These are phyloP conservation scores for Pseudozyma sp. DNA, from an alignment of 1,284 basidiomycete species.

Conservation along the genomic window DNA sequence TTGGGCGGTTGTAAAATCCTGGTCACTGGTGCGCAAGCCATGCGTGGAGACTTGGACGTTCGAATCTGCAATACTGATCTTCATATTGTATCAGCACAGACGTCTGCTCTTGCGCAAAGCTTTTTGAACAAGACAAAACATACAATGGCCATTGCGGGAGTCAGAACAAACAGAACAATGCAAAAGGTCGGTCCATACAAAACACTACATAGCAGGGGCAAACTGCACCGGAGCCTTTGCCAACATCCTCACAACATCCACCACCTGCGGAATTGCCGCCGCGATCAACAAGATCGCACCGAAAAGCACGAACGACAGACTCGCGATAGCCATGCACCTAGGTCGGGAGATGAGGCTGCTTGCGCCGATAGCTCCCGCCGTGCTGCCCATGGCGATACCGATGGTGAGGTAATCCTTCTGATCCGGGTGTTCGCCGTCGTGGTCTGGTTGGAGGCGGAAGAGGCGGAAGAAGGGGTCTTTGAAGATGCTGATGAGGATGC, in stretches of 20 bases:
- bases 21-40: too few species aligned
- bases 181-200: too few species aligned
- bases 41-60: too few species aligned
- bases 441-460: constrained; percentile 37
- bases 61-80: too few species aligned
- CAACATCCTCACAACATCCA: constrained; percentile 28
- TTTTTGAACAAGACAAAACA: too few species aligned
- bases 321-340: constrained; percentile 57
- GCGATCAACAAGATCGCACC: constrained; percentile 56
- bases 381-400: constrained; percentile 59
- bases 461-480: constrained; percentile 59
- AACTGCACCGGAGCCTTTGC: constrained; percentile 18
- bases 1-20: too few species aligned
- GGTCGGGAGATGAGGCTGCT: constrained; percentile 51
- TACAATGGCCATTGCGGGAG: too few species aligned
- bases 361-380: constrained; percentile 60
- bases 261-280: constrained; percentile 55
- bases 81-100: too few species aligned
- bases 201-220: constrained; percentile 2
- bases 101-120: too few species aligned
- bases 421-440: not conserved
- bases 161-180: too few species aligned
- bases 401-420: constrained; percentile 48
- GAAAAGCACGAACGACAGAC: constrained; percentile 55
- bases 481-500: constrained; percentile 56